These are phyloP conservation scores for Amylocarpus encephaloides DNA, from an alignment of 2,329 filamentous ascomycete genomes.

Conservation along the genomic window DNA sequence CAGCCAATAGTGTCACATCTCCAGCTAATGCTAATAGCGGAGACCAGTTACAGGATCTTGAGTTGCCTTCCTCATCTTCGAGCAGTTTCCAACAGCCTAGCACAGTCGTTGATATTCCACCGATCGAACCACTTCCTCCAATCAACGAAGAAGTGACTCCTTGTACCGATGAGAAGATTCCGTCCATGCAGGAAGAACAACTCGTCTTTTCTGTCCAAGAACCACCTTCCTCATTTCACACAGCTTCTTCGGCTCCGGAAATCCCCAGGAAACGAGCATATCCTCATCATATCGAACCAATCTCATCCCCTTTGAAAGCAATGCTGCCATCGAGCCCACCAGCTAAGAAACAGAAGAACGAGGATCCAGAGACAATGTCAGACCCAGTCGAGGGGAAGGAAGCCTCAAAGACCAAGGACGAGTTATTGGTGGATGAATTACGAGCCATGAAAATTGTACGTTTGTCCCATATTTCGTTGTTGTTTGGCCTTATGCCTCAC, in stretches of 20 bases:
- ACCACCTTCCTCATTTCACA: no score
- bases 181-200: no score
- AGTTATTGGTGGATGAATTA: conserved; percentile 24
- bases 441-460: conserved; percentile 29
- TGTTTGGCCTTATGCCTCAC: neutral
- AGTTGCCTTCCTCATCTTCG: neutral
- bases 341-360: neutral
- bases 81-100: conserved; percentile 7
- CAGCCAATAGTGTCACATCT: neutral
- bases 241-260: neutral
- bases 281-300: neutral
- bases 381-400: neutral
- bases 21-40: neutral
- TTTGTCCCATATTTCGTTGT: neutral
- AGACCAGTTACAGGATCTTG: neutral
- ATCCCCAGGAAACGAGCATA: neutral
- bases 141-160: no score
- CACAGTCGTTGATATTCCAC: conserved; percentile 9
- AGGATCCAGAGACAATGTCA: neutral
- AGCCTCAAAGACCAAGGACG: conserved; percentile 9
- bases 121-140: neutral
- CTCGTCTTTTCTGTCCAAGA: no score
- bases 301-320: neutral
- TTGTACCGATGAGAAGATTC: no score
- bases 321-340: neutral